These are phyloP conservation scores for Actinomucor elegans DNA, from an alignment of 371 early-diverging fungal species.

Conservation along the genomic window DNA sequence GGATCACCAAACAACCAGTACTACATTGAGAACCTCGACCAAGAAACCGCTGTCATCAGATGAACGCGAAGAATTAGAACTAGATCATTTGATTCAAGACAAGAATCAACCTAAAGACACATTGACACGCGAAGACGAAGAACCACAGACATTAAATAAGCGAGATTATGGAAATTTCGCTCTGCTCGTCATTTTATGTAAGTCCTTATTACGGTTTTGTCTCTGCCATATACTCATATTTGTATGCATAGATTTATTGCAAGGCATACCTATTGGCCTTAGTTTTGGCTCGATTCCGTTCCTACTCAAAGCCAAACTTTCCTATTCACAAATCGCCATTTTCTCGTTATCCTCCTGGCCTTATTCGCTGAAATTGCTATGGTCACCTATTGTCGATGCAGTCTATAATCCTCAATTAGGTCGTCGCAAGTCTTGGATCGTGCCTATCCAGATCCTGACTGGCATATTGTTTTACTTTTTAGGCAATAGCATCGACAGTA, in stretches of 20 bases:
- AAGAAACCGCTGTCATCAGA: slow-evolving; percentile 27
- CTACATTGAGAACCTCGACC: slow-evolving; percentile 26
- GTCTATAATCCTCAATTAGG: slow-evolving; percentile 80
- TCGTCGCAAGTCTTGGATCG: slow-evolving; percentile 95
- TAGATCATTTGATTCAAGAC: slow-evolving; percentile 19
- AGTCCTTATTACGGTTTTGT: slow-evolving; percentile 26
- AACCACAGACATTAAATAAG: slow-evolving; percentile 22
- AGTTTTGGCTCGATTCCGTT: slow-evolving; percentile 92
- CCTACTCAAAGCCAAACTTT: slow-evolving; percentile 86
- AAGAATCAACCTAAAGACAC: neutral
- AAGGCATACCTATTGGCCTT: slow-evolving; percentile 93
- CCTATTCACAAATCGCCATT: slow-evolving; percentile 88
- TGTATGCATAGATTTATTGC: slow-evolving; percentile 74
- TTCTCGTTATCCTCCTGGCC: slow-evolving; percentile 95
- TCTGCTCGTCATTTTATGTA: slow-evolving; percentile 70
- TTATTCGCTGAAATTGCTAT: slow-evolving; percentile 88
- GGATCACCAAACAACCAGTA: slow-evolving; percentile 35
- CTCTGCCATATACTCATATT: too few species aligned
- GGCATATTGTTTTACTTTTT: slow-evolving; percentile 77
- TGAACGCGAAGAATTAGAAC: slow-evolving; percentile 39
- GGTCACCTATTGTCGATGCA: slow-evolving; percentile 97
- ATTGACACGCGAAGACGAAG: neutral
- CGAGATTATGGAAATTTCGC: slow-evolving; percentile 66
- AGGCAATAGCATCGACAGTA: slow-evolving; percentile 72
- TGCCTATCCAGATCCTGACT: slow-evolving; percentile 91